A percentile compares a stretch with the other conserved stretches of the same genome.
Conservation (phyloP, 163 green algal genomes). For the Chlamydomonas reinhardtii region DNA sequence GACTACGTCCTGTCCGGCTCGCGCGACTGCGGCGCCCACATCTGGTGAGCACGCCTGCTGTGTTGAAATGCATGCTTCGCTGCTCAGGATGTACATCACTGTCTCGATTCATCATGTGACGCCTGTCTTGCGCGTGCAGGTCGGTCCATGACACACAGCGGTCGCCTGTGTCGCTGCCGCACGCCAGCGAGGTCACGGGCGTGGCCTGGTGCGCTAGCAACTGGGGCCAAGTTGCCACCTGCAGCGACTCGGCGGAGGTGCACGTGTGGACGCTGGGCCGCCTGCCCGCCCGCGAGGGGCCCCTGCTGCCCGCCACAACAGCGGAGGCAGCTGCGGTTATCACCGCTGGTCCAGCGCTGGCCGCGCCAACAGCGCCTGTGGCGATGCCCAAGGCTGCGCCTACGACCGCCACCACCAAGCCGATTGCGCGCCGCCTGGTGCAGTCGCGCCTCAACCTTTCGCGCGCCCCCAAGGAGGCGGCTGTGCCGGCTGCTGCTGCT, state of each 20-base stretch:
- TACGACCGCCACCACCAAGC: not conserved
- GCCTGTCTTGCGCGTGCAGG: too few species aligned
- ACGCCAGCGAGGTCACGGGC: conserved; percentile 29
- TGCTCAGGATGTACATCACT: too few species aligned
- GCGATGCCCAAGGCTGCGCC: not conserved
- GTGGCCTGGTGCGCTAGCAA: conserved; percentile 37
- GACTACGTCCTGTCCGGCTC: conserved; percentile 37
- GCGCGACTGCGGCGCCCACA: conserved; percentile 9
- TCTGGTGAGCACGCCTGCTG: not conserved
- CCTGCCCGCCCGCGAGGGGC: not conserved
- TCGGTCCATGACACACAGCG: conserved; percentile 3
- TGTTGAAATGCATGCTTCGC: too few species aligned
- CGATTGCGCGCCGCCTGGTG: not conserved
- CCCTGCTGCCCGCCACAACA: not conserved
- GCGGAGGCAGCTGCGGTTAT: not conserved
- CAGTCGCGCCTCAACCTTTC: conserved; percentile 24
- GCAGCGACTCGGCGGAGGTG: conserved; percentile 29
- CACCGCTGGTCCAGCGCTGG: too few species aligned
- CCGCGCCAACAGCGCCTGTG: too few species aligned
- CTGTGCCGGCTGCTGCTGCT: not conserved
- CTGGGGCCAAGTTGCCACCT: conserved; percentile 25
- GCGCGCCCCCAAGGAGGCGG: not conserved
- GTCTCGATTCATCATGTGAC: too few species aligned
- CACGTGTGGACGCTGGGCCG: conserved; percentile 18
- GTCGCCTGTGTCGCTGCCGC: conserved; percentile 17